Percentiles rank a stretch among this genome's conserved stretches.
These are phyloP conservation scores for Didymella exigua DNA, from an alignment of 2,329 filamentous ascomycete species.

Conservation along the genomic window DNA sequence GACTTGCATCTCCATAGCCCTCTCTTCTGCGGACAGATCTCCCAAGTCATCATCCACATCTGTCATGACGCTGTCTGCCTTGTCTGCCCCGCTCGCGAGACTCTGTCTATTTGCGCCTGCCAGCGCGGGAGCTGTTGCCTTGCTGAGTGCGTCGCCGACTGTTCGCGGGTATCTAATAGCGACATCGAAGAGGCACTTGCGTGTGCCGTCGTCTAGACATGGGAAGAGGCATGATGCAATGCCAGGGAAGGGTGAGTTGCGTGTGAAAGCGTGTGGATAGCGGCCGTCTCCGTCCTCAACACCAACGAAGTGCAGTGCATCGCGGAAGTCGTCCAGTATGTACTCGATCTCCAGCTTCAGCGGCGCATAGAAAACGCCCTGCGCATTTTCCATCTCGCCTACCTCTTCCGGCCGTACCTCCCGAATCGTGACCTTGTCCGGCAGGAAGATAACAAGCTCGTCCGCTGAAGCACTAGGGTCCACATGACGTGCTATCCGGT, in stretches of 20 bases:
- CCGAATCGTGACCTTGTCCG: conserved; percentile 65
- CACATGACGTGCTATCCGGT: conserved; percentile 66
- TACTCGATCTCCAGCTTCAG: conserved; percentile 77
- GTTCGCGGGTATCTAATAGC: conserved; percentile 86
- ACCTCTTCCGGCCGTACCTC: conserved; percentile 62
- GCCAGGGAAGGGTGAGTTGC: conserved; percentile 77
- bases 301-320: conserved; percentile 91
- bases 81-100: conserved; percentile 29
- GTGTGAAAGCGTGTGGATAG: conserved; percentile 91
- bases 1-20: conserved; percentile 84
- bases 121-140: conserved; percentile 37
- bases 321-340: conserved; percentile 72
- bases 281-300: conserved; percentile 77
- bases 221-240: conserved; percentile 87
- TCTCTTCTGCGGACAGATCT: conserved; percentile 74
- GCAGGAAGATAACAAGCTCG: conserved; percentile 64
- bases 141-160: conserved; percentile 72
- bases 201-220: conserved; percentile 84
- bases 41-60: conserved; percentile 48
- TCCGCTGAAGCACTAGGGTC: conserved; percentile 56
- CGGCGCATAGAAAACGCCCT: conserved; percentile 58
- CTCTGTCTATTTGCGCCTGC: conserved; percentile 22
- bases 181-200: conserved; percentile 85
- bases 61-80: conserved; percentile 42
- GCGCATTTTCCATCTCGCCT: conserved; percentile 30